Base-by-base conservation (phyloP, 2,329 filamentous ascomycete species). In the Chaetomium strumarium region DNA sequence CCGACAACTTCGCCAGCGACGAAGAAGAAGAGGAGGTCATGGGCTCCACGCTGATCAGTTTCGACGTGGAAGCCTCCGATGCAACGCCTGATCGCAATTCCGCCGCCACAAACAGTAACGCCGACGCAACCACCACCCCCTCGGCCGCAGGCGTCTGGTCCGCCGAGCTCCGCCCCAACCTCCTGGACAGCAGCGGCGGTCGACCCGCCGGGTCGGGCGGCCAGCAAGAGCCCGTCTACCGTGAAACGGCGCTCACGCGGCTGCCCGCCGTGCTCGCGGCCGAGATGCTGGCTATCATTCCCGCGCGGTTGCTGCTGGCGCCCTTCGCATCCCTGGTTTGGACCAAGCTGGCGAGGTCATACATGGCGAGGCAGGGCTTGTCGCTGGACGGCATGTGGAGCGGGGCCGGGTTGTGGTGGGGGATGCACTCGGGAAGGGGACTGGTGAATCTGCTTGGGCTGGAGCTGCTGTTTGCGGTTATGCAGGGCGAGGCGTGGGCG, bases 11-110 rank as follows among this genome's bases (percentile, higher is more conserved):
- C 53, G 75, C 69, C 11, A 78, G 72, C 12, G 80, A 82, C 43
- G 79, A 82, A 49, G 78, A 81, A 45, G 79, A 75, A 36, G 59
- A 61, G 13, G 79, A 80, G 44, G 71, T 75, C 44, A 68, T 81
- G 20, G 79, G 74, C 50, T 75, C 78, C 1, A 81, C 79, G 0
- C 66, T 83, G 5, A 81, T 83, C 47, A 81, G 77, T 57, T 82
- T 83, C 51, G 80, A 83, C 51, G 78, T 83, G 29, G 80, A 83
- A 56, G 75, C 79, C 0, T 76, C 73, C 3, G 79, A 81, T 43
- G 69, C 76, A 0, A 48, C 38, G 10, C 52, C 52, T 33, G 44
- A 72, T 70, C 3, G 76, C 79, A 44, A 30, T 14, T 14, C 43
- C 41, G 6, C 38, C 31, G 33, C 38, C 38, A 17, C n/a, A 30